Evolutionary conservation across 768 basidiomycete species (phyloP).

Genomic region (Macrolepiota fuliginosa): DNA sequence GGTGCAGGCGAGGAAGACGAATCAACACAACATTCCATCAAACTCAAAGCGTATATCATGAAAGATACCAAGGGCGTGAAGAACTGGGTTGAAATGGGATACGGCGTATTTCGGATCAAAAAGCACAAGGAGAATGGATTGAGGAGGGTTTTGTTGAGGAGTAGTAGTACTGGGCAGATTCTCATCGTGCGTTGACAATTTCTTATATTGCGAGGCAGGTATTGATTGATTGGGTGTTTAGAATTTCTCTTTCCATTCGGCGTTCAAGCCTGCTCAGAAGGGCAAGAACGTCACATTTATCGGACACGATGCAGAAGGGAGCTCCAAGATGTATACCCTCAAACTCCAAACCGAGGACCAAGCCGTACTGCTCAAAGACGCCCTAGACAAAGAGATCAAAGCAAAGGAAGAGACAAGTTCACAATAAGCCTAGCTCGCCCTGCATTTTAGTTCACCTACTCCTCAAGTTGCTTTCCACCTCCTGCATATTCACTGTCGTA

Average conservation of each 20-base stretch:
- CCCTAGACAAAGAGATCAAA: slow-evolving; percentile 61
- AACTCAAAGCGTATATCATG: slow-evolving; percentile 62
- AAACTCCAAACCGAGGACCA: slow-evolving; percentile 59
- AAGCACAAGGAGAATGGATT: slow-evolving; percentile 62
- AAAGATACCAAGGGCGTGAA: slow-evolving; percentile 37
- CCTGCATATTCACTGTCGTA: background rate
- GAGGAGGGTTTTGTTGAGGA: slow-evolving; percentile 66
- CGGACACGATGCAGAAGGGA: slow-evolving; percentile 58
- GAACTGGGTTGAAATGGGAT: slow-evolving; percentile 66
- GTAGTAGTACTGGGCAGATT: slow-evolving; percentile 74
- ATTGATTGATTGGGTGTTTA: slow-evolving; percentile 25
- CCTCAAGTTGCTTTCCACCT: background rate
- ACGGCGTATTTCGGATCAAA: slow-evolving; percentile 72
- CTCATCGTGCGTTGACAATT: slow-evolving; percentile 51
- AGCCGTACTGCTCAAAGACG: slow-evolving; percentile 54
- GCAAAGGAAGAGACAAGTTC: slow-evolving; percentile 24
- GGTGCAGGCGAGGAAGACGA: slow-evolving; percentile 85
- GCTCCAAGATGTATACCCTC: slow-evolving; percentile 59
- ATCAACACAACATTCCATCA: slow-evolving; percentile 57
- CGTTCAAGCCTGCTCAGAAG: slow-evolving; percentile 49
- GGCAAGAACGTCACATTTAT: slow-evolving; percentile 62
- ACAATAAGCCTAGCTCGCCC: background rate
- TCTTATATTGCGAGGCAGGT: background rate
- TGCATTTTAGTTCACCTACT: background rate
- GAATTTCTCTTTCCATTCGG: slow-evolving; percentile 72